Evolutionary conservation across 805 yeast genomes (phyloP).

Genomic region (Cyberlindnera meyerae): DNA sequence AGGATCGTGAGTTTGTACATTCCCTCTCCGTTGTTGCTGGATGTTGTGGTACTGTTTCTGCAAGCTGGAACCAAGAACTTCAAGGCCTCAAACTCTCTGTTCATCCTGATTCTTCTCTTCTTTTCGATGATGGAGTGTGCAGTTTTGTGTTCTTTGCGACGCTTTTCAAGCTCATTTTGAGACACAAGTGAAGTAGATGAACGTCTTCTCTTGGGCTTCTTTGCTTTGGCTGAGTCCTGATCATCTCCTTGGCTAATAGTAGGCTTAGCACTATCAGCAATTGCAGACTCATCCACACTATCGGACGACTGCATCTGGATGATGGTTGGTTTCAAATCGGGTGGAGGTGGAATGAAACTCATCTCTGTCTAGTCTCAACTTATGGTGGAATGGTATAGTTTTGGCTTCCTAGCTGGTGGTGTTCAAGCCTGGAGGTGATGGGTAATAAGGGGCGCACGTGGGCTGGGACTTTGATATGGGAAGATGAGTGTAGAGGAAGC

Average conservation of each 20-base stretch:
- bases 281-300: slow-evolving; percentile 6
- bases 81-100: slow-evolving; percentile 77
- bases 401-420: no score
- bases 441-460: no score
- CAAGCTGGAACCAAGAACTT: slow-evolving; percentile 78
- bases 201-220: slow-evolving; percentile 22
- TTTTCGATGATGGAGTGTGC: slow-evolving; percentile 80
- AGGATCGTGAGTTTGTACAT: slow-evolving; percentile 79
- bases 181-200: slow-evolving; percentile 23
- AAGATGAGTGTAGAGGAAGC: no score
- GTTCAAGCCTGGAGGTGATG: no score
- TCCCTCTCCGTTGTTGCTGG: slow-evolving; percentile 40
- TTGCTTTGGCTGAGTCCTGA: not conserved
- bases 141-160: slow-evolving; percentile 44
- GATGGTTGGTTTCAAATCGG: slow-evolving; percentile 42
- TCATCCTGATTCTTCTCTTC: slow-evolving; percentile 71
- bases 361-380: no score
- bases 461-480: no score
- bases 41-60: slow-evolving; percentile 32
- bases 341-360: slow-evolving; percentile 46
- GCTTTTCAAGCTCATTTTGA: slow-evolving; percentile 32
- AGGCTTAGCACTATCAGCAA: no score
- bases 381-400: no score
- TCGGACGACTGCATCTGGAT: slow-evolving; percentile 34
- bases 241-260: not conserved